phyloP scores from a whole-genome alignment of 2,329 filamentous ascomycete genomes.

The Neocatenulostroma microsporum region DNA sequence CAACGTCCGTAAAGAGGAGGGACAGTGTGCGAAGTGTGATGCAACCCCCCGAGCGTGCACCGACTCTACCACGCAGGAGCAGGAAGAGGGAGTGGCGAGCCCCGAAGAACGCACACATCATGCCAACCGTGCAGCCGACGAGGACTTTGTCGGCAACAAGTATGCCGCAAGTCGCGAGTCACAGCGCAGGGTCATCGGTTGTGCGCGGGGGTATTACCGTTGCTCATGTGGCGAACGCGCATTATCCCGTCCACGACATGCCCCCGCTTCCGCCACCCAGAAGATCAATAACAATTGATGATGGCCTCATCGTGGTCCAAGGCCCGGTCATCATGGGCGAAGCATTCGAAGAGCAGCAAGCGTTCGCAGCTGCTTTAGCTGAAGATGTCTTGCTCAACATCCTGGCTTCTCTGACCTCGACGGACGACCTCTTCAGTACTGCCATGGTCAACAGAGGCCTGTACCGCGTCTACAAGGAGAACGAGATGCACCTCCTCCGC shows the following conservation, averaged over 20 bases:
- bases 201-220: neutral
- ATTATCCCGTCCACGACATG: neutral
- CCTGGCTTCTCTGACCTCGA: conserved; percentile 40
- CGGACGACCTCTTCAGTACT: conserved; percentile 49
- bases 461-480: conserved; percentile 50
- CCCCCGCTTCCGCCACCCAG: neutral
- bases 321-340: conserved; percentile 3
- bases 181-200: neutral
- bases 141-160: conserved; percentile 1
- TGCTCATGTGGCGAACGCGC: neutral
- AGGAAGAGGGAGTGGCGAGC: conserved; percentile 33
- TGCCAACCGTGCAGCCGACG: neutral
- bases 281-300: conserved; percentile 9
- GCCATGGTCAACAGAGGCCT: conserved; percentile 50
- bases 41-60: conserved; percentile 26
- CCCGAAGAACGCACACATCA: neutral
- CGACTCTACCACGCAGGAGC: conserved; percentile 35
- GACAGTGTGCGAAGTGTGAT: conserved; percentile 24
- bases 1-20: conserved; percentile 4
- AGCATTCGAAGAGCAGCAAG: neutral
- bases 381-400: conserved; percentile 48
- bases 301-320: conserved; percentile 13
- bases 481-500: conserved; percentile 49
- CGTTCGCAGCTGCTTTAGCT: conserved; percentile 24
- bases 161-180: neutral